Conservation (phyloP, 2,329 filamentous ascomycete genomes). For the Incumbomyces delicatus region DNA sequence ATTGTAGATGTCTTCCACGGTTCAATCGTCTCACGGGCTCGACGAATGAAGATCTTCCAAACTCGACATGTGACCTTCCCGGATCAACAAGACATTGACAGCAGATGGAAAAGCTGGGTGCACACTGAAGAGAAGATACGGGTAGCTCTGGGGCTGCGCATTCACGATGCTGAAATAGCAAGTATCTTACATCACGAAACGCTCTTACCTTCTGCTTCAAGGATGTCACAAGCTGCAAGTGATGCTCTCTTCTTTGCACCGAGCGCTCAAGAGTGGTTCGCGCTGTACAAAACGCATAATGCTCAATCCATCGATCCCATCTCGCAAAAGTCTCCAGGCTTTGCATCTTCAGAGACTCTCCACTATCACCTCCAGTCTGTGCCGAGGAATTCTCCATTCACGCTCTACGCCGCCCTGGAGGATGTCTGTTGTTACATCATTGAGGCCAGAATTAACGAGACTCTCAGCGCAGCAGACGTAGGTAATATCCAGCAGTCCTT, state of each 20-base stretch:
- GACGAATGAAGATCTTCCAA: constrained; percentile 18
- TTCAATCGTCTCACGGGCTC: constrained; percentile 24
- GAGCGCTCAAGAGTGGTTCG: neutral
- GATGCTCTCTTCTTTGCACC: neutral
- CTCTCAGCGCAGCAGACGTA: constrained; percentile 7
- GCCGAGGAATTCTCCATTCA: constrained; percentile 14
- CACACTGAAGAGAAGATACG: constrained; percentile 23
- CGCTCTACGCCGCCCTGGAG: constrained; percentile 17
- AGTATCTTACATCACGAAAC: constrained; percentile 16
- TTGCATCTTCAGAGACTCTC: neutral
- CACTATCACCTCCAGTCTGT: constrained; percentile 3
- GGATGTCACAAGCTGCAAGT: neutral
- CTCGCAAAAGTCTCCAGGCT: neutral
- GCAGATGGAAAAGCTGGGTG: constrained; percentile 21
- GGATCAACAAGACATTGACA: constrained; percentile 13
- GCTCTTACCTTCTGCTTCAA: constrained; percentile 8
- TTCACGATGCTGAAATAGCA: constrained; percentile 20
- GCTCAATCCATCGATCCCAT: neutral
- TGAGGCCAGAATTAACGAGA: constrained; percentile 17
- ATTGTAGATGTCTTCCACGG: constrained; percentile 26
- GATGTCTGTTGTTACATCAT: constrained; percentile 18
- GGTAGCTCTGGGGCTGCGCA: constrained; percentile 21
- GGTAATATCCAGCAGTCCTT: neutral
- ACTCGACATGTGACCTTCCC: constrained; percentile 15
- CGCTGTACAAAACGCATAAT: neutral